A percentile compares a stretch with the other conserved stretches of the same genome.
These are phyloP conservation scores for Cardamine resedifolia DNA, from an alignment of 345 rosid species.

Conservation along the genomic window DNA sequence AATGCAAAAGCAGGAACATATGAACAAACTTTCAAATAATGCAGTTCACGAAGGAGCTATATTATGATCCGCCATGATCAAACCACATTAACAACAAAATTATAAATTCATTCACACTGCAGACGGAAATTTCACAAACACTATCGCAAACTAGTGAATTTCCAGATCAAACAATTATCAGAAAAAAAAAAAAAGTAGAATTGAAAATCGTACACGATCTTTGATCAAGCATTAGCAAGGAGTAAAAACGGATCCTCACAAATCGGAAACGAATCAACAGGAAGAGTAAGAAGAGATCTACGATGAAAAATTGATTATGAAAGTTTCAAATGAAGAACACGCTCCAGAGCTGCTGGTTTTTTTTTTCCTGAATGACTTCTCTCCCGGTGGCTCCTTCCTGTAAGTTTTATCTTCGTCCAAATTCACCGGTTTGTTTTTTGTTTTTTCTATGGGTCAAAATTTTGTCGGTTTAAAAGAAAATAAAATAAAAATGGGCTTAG, in stretches of 20 bases:
- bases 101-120: background rate
- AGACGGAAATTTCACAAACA: background rate
- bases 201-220: background rate
- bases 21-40: background rate
- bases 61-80: conserved; percentile 10
- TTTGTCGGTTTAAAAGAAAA: background rate
- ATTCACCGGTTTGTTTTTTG: background rate
- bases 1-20: background rate
- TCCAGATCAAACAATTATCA: conserved; percentile 4
- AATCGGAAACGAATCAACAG: background rate
- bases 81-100: background rate
- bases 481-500: conserved; percentile 7
- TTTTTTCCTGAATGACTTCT: background rate
- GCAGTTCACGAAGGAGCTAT: conserved; percentile 1
- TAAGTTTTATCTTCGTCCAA: background rate
- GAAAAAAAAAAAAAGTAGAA: background rate
- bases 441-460: background rate
- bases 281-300: conserved; percentile 15
- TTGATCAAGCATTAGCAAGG: background rate
- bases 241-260: conserved; percentile 10
- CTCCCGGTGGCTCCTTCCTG: conserved; percentile 4
- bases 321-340: conserved; percentile 9
- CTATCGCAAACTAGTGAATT: background rate
- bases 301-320: background rate
- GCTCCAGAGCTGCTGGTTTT: conserved; percentile 16